Evolutionary conservation across 148 eudicot species (phyloP), one percentile per base, ranked within the genome.

Genomic region (Gaultheria prostrata): DNA sequence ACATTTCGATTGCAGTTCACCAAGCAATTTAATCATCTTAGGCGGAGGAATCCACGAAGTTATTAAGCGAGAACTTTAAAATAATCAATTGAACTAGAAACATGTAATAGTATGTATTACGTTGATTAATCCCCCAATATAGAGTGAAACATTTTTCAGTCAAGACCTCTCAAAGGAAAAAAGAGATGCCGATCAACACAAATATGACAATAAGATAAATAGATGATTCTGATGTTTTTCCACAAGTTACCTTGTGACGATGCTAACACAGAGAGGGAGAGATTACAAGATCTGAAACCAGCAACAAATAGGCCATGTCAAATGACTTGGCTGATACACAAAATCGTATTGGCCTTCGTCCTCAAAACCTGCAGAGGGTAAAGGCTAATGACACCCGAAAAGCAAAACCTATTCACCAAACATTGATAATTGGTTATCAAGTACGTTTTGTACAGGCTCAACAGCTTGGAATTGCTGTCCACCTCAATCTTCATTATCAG

Each of bases 401-500:
- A 14, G 35, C 0, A 51, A 51, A 28, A 28, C 8, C 65, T 33
- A 17, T 7, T 39, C 24, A 4, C 71, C 17, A 12, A 32, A 56
- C 17, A 18, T 12, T 28, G 18, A 67, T 28, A 30, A 30, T 13
- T 2, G 33, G 71, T 1, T 65, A 28, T 28, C 72, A 28, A 67
- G 12, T 4, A 67, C 39, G 5, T 17, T 65, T 15, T 17, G 35
- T 53, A 7, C 43, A 11, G 2, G 59, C 17, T 33, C 74, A 80
- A 43, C 5, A 8, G 53, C 26, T 50, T 67, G 56, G 32, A 82
- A 28, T 35, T 79, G 18, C 3, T 3, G 73, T 30, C 57, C 6
- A 20, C 61, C 32, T 87, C 85, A 87, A 77, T 80, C 83, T 69
- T 96, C 98, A 20, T 93, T 92, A 82, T 96, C 99, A 4, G 98